Evolutionary conservation across 441 rosid species (phyloP), one percentile per base, ranked within the genome.

Genomic region (Corymbia calophylla): DNA sequence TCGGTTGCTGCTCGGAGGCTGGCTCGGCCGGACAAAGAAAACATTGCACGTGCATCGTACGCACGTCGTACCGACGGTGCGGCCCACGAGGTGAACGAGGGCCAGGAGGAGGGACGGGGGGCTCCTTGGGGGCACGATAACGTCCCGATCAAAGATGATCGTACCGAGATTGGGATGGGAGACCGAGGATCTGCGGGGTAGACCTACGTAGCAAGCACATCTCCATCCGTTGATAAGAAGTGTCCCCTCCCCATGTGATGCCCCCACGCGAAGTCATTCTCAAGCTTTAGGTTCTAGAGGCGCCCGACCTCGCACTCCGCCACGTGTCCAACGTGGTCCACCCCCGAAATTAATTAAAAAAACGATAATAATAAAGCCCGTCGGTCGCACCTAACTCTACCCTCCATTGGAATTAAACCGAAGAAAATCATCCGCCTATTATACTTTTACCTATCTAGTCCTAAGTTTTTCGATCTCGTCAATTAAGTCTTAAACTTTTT

Each of bases 51-150:
- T 3, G 84, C 51, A 2, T 15, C n/a, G 51, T 77, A 77, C 84
- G 84, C 51, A 44, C 2, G 29, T 19, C 25, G 82, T 35, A 70
- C 82, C 29, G 48, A 5, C 25, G 29, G 2, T 11, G 82, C 21
- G 48, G 48, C 48, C 49, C 82, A 13, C 9, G 29, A 11, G 9
- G 16, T 1, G 82, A 19, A 73, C 29, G 14, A 2, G 70, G 35
- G n/a, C 23, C 51, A 17, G 55, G 21, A 17, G 35, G 2, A 17
- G 0, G 19, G 9, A 0, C 8, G 10, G 7, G 18, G 35, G 70
- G 18, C 19, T 7, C 35, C 32, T 16, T 2, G 18, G 4, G 70
- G 11, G 48, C 82, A 21, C 82, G 6, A 21, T 39, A 70, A 35
- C 3, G 49, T 5, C 49, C 16, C 0, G 29, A 70, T 73, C 16